A percentile compares a stretch with the other conserved stretches of the same genome.
These are phyloP conservation scores for Aspergillus spinulosporus DNA, from an alignment of 2,329 filamentous ascomycete genomes.

Conservation along the genomic window DNA sequence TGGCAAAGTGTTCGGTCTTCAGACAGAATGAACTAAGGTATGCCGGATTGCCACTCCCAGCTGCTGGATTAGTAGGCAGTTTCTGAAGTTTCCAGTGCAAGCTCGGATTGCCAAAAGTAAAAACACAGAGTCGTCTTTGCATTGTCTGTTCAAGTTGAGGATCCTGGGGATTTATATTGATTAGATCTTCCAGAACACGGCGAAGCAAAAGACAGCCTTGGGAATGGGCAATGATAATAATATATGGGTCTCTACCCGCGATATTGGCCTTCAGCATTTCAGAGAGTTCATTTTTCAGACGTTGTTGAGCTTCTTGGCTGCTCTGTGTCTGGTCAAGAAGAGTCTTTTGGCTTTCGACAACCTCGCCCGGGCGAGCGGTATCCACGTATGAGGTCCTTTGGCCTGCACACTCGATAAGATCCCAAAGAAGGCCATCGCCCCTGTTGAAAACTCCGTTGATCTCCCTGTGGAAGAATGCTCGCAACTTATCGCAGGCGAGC, in stretches of 20 bases:
- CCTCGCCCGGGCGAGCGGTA: not conserved
- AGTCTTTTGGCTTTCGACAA: not conserved
- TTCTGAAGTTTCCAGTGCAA: not conserved
- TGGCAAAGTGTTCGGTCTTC: not conserved
- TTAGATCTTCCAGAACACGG: not conserved
- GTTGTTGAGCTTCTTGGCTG: not conserved
- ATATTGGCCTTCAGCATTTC: not conserved
- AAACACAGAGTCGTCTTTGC: not conserved
- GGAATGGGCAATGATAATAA: not conserved
- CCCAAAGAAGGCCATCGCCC: not conserved
- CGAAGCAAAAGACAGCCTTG: slow-evolving; percentile 1
- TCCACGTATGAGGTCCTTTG: not conserved
- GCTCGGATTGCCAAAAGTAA: not conserved
- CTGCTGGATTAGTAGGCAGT: not conserved
- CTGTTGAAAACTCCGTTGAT: not conserved
- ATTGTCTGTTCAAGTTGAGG: not conserved
- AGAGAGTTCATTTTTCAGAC: not conserved
- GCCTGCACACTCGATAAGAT: not conserved
- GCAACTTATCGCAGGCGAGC: not conserved
- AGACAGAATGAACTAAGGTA: not conserved
- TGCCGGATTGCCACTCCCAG: not conserved
- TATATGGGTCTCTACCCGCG: not conserved
- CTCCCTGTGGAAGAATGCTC: not conserved
- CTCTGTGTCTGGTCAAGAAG: not conserved
- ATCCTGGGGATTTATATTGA: not conserved